Conservation (phyloP, 202 grass and related monocot species). For the Dendrocalamus latiflorus region DNA sequence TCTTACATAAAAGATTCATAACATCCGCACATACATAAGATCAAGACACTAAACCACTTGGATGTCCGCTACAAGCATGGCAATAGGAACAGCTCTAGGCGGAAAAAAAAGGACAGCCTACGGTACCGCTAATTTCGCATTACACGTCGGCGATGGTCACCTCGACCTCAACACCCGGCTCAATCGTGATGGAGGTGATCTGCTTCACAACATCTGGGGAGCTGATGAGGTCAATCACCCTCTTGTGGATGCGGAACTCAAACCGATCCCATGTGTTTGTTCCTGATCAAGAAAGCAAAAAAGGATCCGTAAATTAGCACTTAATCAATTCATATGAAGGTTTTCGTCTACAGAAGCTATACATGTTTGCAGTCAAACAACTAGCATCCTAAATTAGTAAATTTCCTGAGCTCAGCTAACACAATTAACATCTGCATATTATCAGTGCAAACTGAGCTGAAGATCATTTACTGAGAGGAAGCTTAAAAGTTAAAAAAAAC, state of each 20-base stretch:
- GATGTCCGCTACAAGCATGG: not conserved
- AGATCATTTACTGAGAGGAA: not conserved
- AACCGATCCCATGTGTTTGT: conserved; percentile 54
- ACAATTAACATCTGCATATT: not conserved
- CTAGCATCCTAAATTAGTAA: not conserved
- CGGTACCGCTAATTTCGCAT: not conserved
- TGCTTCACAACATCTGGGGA: conserved; percentile 44
- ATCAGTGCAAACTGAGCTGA: not conserved
- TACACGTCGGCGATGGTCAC: conserved; percentile 38
- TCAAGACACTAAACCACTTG: not conserved
- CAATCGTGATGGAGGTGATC: conserved; percentile 43
- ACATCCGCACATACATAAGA: not conserved
- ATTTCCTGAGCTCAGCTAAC: not conserved
- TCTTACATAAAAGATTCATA: not conserved
- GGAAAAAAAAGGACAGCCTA: not conserved
- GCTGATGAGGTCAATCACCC: conserved; percentile 45
- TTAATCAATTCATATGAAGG: not conserved
- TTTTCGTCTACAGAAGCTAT: not conserved
- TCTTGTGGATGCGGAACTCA: conserved; percentile 43
- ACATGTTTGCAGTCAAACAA: not conserved
- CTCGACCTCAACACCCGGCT: conserved; percentile 44
- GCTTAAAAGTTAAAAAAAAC: not conserved
- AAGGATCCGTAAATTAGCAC: not conserved
- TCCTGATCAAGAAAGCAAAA: conserved; percentile 12
- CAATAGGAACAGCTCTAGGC: not conserved